Evolutionary conservation across 345 rosid species (phyloP).

Genomic region (Hibiscus syriacus): DNA sequence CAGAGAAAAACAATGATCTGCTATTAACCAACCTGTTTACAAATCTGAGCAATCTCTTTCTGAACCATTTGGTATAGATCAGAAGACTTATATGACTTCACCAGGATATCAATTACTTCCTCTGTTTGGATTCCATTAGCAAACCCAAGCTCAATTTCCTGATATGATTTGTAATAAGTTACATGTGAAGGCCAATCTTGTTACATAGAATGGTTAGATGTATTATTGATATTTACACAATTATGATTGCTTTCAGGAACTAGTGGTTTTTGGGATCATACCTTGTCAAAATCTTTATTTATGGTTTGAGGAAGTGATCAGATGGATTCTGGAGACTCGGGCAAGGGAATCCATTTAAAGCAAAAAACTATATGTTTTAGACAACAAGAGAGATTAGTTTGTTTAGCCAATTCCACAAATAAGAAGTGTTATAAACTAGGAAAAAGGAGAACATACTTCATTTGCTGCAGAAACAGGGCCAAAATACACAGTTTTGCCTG

Average conservation of each 20-base stretch:
- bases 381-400: no score
- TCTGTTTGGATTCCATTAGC: constrained; percentile 20
- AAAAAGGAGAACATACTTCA: constrained; percentile 16
- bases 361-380: constrained; percentile 35
- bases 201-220: no score
- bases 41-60: constrained; percentile 21
- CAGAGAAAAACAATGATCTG: background rate
- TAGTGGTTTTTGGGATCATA: no score
- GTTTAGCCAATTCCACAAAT: no score
- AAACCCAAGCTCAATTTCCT: constrained; percentile 40
- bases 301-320: constrained; percentile 42
- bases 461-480: constrained; percentile 33
- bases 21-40: constrained; percentile 16
- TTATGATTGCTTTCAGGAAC: no score
- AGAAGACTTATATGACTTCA: constrained; percentile 32
- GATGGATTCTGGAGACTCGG: constrained; percentile 35
- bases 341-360: constrained; percentile 42
- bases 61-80: constrained; percentile 20
- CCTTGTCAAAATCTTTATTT: constrained; percentile 40
- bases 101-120: constrained; percentile 32
- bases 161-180: background rate
- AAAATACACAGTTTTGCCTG: constrained; percentile 41
- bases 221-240: no score
- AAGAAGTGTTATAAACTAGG: no score
- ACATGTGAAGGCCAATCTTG: background rate